phyloP scores from a whole-genome alignment of 1,284 basidiomycete species.

The Puccinia polysora region DNA sequence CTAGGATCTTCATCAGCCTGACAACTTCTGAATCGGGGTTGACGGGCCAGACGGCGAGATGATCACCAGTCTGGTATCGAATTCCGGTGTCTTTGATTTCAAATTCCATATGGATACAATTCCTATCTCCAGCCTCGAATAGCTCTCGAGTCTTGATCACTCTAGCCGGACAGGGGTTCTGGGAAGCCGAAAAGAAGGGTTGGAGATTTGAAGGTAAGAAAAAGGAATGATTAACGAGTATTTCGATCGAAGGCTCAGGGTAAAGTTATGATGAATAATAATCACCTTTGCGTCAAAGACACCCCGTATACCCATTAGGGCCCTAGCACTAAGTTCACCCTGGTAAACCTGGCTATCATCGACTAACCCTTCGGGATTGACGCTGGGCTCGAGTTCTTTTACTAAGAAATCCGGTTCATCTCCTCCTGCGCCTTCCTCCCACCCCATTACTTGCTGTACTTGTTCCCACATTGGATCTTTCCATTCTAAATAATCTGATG shows the following conservation, averaged over 20 bases:
- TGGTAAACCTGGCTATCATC: conserved; percentile 50
- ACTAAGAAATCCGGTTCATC: conserved; percentile 93
- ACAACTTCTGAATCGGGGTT: conserved; percentile 90
- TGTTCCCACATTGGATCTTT: conserved; percentile 95
- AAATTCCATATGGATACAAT: conserved; percentile 93
- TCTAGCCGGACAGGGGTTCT: conserved; percentile 91
- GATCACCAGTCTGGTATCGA: conserved; percentile 97
- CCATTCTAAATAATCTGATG: conserved; percentile 91
- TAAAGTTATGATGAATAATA: conserved; percentile 62
- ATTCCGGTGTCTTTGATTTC: conserved; percentile 91
- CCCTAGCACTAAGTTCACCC: conserved; percentile 49
- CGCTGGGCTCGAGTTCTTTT: conserved; percentile 61
- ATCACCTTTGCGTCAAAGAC: conserved; percentile 77
- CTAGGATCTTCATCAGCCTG: conserved; percentile 77
- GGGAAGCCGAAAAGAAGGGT: conserved; percentile 53
- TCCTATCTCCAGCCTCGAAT: conserved; percentile 73
- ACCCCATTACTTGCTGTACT: conserved; percentile 71
- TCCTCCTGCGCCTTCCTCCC: conserved; percentile 92
- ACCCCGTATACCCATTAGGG: conserved; percentile 39
- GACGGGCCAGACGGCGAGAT: conserved; percentile 93
- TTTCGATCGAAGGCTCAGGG: too few relatives aligned
- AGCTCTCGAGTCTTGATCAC: conserved; percentile 74
- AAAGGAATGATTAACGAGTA: conserved; percentile 3
- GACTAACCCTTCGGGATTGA: conserved; percentile 51
- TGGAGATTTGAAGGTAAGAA: conserved; percentile 37